phyloP scores from a whole-genome alignment of 768 basidiomycete species.

The Xerocomellus chrysenteron region DNA sequence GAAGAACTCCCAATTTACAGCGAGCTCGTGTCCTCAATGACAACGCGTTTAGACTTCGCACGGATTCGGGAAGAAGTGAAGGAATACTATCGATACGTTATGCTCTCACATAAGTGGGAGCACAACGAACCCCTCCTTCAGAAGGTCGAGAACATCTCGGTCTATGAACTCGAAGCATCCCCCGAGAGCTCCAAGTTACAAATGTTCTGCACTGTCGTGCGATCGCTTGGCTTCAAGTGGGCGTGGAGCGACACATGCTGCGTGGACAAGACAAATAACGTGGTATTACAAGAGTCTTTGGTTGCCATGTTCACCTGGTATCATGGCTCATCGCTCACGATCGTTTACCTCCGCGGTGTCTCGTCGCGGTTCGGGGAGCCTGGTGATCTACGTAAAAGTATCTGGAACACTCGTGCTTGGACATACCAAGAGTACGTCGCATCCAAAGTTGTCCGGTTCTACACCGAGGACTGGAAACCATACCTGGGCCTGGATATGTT shows the following conservation, averaged over 20 bases:
- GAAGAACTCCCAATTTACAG: no score
- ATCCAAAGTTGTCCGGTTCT: neutral
- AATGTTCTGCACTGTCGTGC: neutral
- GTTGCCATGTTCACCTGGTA: conserved; percentile 11
- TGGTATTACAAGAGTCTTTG: conserved; percentile 2
- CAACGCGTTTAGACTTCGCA: no score
- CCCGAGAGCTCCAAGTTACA: neutral
- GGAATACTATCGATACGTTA: no score
- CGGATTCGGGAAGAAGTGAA: no score
- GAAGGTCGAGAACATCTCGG: neutral
- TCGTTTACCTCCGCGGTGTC: conserved; percentile 2
- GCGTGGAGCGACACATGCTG: conserved; percentile 6
- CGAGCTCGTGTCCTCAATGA: no score
- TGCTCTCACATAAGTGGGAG: no score
- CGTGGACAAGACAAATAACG: neutral
- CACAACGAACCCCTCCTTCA: no score
- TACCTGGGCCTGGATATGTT: neutral
- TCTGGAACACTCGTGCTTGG: conserved; percentile 6
- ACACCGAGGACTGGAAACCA: neutral
- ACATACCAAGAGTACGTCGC: conserved; percentile 1
- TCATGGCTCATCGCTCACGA: neutral
- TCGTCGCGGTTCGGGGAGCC: neutral
- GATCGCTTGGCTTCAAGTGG: neutral
- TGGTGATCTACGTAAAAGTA: neutral
- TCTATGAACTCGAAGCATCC: neutral